Evolutionary conservation across 768 basidiomycete species (phyloP).

Genomic region (Rhizopogon rudus): DNA sequence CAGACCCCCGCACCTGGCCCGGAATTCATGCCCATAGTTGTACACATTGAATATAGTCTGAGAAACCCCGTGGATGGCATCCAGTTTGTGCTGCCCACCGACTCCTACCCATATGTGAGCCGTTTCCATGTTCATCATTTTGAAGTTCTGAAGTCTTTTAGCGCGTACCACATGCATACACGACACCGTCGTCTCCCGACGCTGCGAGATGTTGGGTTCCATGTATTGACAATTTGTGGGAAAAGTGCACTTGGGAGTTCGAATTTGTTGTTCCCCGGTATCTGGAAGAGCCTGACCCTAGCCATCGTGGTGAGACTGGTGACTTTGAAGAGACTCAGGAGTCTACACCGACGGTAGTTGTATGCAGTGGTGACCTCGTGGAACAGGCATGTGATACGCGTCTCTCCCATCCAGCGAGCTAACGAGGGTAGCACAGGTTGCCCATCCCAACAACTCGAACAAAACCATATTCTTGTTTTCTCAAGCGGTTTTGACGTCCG

Average conservation of each 20-base stretch:
- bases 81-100: conserved; percentile 77
- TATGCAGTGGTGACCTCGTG: conserved; percentile 91
- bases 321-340: conserved; percentile 48
- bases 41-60: conserved; percentile 78
- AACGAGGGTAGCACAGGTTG: conserved; percentile 48
- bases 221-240: conserved; percentile 91
- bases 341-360: conserved; percentile 75
- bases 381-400: conserved; percentile 68
- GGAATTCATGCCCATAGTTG: conserved; percentile 72
- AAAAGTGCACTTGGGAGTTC: conserved; percentile 97
- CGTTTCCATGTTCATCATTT: conserved; percentile 2
- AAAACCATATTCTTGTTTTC: conserved; percentile 94
- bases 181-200: conserved; percentile 82
- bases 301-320: conserved; percentile 32
- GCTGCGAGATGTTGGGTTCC: conserved; percentile 99
- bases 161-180: conserved; percentile 93
- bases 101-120: conserved; percentile 82
- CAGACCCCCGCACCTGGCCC: conserved; percentile 35
- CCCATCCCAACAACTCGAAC: conserved; percentile 89
- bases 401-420: background rate
- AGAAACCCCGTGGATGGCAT: conserved; percentile 81
- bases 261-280: conserved; percentile 91
- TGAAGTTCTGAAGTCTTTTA: conserved; percentile 27
- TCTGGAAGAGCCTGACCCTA: conserved; percentile 50
- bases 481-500: conserved; percentile 81